Conservation (phyloP, 2,329 filamentous ascomycete species). For the Talaromyces sp. region DNA sequence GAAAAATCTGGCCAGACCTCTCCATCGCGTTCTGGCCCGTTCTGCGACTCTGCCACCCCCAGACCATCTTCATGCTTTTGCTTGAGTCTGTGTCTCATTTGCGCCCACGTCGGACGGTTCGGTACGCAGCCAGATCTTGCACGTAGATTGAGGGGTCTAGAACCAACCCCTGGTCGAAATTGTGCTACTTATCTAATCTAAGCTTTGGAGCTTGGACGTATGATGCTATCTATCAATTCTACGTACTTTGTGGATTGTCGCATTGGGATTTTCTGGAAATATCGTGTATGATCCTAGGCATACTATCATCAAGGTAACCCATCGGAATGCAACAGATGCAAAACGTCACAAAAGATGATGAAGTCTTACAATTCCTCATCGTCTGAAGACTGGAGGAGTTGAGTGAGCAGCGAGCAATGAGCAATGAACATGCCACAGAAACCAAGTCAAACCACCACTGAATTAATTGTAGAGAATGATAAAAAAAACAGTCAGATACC, state of each 20-base stretch:
- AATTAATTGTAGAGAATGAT: neutral
- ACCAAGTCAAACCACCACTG: neutral
- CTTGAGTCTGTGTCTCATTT: neutral
- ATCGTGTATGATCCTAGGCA: neutral
- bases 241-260: neutral
- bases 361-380: neutral
- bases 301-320: neutral
- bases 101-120: neutral
- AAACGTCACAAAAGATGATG: neutral
- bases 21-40: conserved; percentile 1
- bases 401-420: neutral
- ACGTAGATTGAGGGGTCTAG: neutral
- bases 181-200: neutral
- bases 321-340: neutral
- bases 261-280: neutral
- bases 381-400: neutral
- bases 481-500: conserved; percentile 1
- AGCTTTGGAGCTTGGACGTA: conserved; percentile 4
- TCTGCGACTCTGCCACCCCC: neutral
- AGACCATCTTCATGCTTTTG: neutral
- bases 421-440: neutral
- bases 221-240: neutral
- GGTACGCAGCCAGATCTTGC: neutral
- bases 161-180: neutral
- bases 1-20: neutral